Conservation (phyloP, 78 protist genomes). For the Dictyostelium capitatum region DNA sequence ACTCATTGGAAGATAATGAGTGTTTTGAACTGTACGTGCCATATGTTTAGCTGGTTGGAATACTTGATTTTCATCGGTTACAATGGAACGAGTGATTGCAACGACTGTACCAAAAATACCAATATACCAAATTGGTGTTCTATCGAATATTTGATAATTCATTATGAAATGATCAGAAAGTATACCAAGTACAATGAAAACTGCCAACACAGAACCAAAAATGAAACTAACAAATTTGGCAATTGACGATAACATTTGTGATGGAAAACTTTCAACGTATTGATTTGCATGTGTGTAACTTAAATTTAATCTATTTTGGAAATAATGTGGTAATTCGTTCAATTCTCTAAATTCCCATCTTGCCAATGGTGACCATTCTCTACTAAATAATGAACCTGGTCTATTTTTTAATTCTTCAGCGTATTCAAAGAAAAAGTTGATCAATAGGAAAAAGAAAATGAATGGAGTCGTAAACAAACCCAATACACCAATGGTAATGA, state of each 20-base stretch:
- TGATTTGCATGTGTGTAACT: constrained; percentile 75
- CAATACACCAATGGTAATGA: constrained; percentile 67
- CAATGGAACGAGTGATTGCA: constrained; percentile 70
- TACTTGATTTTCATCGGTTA: constrained; percentile 72
- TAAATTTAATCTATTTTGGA: constrained; percentile 81
- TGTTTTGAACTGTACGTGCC: constrained; percentile 76
- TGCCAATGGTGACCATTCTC: constrained; percentile 92
- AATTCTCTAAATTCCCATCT: constrained; percentile 91
- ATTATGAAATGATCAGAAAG: constrained; percentile 79
- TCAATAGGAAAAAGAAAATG: constrained; percentile 78
- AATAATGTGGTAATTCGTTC: constrained; percentile 92
- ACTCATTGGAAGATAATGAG: constrained; percentile 81
- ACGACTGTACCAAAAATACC: constrained; percentile 79
- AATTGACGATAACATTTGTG: constrained; percentile 36
- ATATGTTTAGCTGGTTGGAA: constrained; percentile 79
- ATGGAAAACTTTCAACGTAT: constrained; percentile 80
- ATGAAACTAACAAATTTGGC: constrained; percentile 81
- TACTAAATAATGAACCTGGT: constrained; percentile 84
- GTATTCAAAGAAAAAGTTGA: constrained; percentile 89
- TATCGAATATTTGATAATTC: constrained; percentile 62
- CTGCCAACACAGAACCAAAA: constrained; percentile 77
- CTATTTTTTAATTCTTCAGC: constrained; percentile 88
- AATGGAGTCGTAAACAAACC: constrained; percentile 91
- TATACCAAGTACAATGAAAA: constrained; percentile 69
- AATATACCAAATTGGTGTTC: constrained; percentile 81